Base-by-base conservation (phyloP, 768 basidiomycete genomes). In the Boletus coccyginus region DNA sequence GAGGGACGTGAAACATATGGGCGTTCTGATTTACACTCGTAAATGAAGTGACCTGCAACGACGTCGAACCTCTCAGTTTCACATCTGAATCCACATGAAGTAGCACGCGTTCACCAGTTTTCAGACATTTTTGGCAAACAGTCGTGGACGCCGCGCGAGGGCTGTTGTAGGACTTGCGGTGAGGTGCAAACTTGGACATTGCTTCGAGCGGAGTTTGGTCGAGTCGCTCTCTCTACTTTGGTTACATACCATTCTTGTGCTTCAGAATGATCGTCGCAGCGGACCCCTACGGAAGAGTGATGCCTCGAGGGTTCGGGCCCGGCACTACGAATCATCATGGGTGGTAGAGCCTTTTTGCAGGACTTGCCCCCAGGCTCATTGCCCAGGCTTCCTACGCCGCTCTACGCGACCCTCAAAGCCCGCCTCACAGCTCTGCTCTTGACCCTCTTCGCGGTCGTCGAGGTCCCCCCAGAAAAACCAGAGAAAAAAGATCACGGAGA, bases 1-100 rank as follows among this genome's bases (percentile, higher is more conserved):
- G 92, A 94, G 3, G 94, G 94, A n/a, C 95, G 81, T 12, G 91
- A 84, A 40, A 92, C 78, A 69, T 97, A 98, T 27, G 92, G 90
- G 3, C 89, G 80, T 21, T 81, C 63, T 17, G 80, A 79, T 72
- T 92, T 92, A 81, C 95, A 98, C 74, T 97, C 83, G 67, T 87
- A 98, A 13, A 86, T 97, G 69, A 87, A 95, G 72, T 97, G 95
- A 0, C 94, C 94, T 86, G 66, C 38, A 44, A 51, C 19, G 41
- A 43, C 6, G 29, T 45, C 31, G 29, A 33, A 24, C 13, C 36
- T 31, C 16, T 46, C 46, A 13, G 39, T 31, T 29, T 44, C 32
- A 17, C 39, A 19, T 43, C 21, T 39, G 63, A 62, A 50, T 65
- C 10, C 33, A 52, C 32, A 14, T 16, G 2, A 32, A n/a, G 36